Conservation (phyloP, 495 filamentous ascomycete genomes). For the Mytilinidion resinicola region DNA sequence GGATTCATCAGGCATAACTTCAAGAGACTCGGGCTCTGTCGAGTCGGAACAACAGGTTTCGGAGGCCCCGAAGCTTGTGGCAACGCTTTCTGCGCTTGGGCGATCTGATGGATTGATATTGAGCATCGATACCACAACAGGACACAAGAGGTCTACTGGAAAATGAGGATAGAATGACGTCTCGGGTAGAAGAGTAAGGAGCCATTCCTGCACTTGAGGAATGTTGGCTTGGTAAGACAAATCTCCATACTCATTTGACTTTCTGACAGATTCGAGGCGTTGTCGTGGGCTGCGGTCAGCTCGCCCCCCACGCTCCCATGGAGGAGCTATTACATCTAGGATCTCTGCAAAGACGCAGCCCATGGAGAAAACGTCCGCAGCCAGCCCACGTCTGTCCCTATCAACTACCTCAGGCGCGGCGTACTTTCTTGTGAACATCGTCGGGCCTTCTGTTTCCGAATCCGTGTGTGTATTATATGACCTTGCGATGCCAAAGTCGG, state of each 20-base stretch:
- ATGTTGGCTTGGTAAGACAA: background rate
- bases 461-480: conserved; percentile 14
- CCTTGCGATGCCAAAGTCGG: conserved; percentile 26
- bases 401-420: conserved; percentile 13
- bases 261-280: background rate
- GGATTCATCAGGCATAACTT: too few relatives aligned
- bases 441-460: conserved; percentile 9
- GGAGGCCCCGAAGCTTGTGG: too few relatives aligned
- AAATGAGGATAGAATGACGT: too few relatives aligned
- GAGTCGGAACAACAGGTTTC: too few relatives aligned
- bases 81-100: too few relatives aligned
- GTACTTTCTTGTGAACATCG: conserved; percentile 16
- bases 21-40: too few relatives aligned
- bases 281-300: background rate
- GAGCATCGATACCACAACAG: too few relatives aligned
- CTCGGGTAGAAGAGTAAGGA: background rate
- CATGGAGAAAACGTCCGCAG: conserved; percentile 16
- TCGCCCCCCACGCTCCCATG: too few relatives aligned
- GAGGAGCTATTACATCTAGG: background rate
- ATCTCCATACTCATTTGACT: background rate
- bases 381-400: background rate
- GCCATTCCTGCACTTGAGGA: background rate
- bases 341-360: conserved; percentile 18
- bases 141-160: too few relatives aligned
- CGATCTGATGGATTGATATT: too few relatives aligned